Conservation (phyloP, 345 rosid genomes). For the Populus pruinosa region DNA sequence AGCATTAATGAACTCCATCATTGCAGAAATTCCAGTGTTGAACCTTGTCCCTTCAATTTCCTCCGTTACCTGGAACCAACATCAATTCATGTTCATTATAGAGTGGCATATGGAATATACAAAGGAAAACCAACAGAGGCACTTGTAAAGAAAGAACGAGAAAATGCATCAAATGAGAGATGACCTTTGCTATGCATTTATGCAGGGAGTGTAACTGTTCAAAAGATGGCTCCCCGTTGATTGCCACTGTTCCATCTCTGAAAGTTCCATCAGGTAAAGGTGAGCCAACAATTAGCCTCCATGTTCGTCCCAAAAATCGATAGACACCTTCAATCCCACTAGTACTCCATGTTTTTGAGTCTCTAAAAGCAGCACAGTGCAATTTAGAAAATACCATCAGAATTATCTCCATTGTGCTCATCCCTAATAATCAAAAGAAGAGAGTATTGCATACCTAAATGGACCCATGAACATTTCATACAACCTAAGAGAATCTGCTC, state of each 20-base stretch:
- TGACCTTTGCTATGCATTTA: constrained; percentile 87
- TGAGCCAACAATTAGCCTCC: constrained; percentile 80
- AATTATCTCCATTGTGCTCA: not conserved
- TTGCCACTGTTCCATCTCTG: constrained; percentile 54
- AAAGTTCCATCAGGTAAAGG: constrained; percentile 57
- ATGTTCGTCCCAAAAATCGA: constrained; percentile 80
- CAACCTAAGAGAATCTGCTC: constrained; percentile 92
- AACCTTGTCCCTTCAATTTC: constrained; percentile 89
- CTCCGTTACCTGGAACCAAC: constrained; percentile 64
- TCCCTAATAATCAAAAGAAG: not conserved
- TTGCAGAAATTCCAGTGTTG: constrained; percentile 91
- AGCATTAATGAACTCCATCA: constrained; percentile 95
- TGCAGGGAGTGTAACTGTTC: constrained; percentile 74
- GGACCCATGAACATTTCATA: constrained; percentile 99
- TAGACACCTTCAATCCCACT: constrained; percentile 95
- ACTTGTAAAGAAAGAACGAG: not conserved
- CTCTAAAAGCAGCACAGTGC: constrained; percentile 47
- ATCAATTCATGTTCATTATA: not conserved
- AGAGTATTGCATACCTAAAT: constrained; percentile 52
- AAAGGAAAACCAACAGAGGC: not conserved
- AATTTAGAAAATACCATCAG: constrained; percentile 4
- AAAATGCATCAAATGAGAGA: constrained; percentile 1
- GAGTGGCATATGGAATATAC: not conserved
- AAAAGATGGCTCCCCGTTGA: constrained; percentile 59
- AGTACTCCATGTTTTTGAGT: constrained; percentile 93